Percentiles rank a stretch among this genome's conserved stretches.
These are phyloP conservation scores for Abrus pulchellus DNA, from an alignment of 306 rosid species.

Conservation along the genomic window DNA sequence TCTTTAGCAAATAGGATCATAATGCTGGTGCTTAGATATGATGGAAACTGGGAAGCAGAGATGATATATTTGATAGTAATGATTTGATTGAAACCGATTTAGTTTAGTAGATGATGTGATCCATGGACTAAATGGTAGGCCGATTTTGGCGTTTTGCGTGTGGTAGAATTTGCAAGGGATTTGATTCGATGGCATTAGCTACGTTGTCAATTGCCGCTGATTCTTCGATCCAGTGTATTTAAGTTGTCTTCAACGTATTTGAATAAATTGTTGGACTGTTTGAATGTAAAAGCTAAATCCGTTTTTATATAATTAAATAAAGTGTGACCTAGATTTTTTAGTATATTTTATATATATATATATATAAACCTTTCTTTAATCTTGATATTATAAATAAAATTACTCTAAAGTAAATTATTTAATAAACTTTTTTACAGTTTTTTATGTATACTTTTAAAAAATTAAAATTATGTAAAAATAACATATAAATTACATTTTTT, in stretches of 20 bases:
- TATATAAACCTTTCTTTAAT: too few relatives aligned
- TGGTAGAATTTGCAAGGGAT: not conserved
- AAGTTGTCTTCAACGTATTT: not conserved
- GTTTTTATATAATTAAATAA: too few relatives aligned
- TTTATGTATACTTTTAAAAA: too few relatives aligned
- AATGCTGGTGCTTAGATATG: not conserved
- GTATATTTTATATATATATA: too few relatives aligned
- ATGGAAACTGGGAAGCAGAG: not conserved
- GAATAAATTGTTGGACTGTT: not conserved
- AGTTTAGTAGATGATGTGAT: not conserved
- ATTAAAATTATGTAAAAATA: too few relatives aligned
- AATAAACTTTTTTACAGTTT: too few relatives aligned
- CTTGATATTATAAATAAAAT: too few relatives aligned
- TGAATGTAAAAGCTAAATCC: too few relatives aligned
- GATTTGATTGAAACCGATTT: not conserved
- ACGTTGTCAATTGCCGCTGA: conserved; percentile 14
- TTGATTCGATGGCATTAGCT: conserved; percentile 32
- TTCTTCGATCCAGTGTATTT: not conserved
- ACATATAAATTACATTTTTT: too few relatives aligned
- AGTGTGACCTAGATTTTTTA: too few relatives aligned
- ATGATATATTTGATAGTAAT: not conserved
- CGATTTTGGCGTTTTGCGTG: not conserved
- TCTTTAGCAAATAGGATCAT: not conserved
- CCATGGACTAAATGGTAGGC: not conserved
- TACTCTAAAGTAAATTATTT: too few relatives aligned